Percentiles rank a stretch among this genome's conserved stretches.
Conservation (phyloP, 2,329 filamentous ascomycete genomes). For the Paecilomyces sp. region DNA sequence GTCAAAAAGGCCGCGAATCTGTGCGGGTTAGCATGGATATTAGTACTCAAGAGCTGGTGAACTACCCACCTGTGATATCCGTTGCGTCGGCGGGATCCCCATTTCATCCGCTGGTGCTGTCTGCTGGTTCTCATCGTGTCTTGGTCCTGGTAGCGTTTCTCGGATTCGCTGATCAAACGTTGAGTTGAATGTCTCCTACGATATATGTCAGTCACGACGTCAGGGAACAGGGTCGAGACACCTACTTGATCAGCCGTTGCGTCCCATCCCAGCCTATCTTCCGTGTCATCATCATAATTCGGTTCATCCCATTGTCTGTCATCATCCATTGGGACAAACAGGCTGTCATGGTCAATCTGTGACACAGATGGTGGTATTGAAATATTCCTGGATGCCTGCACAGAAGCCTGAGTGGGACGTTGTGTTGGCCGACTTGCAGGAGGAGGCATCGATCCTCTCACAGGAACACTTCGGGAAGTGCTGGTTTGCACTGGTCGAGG, state of each 20-base stretch:
- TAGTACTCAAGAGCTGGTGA: not conserved
- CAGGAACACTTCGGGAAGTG: slow-evolving; percentile 7
- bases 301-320: slow-evolving; percentile 55
- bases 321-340: slow-evolving; percentile 57
- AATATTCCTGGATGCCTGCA: slow-evolving; percentile 13
- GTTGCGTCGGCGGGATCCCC: slow-evolving; percentile 41
- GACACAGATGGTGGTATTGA: not conserved
- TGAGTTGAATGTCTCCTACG: slow-evolving; percentile 23
- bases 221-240: slow-evolving; percentile 2
- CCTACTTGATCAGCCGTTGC: slow-evolving; percentile 45
- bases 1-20: slow-evolving; percentile 38
- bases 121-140: slow-evolving; percentile 7
- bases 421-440: slow-evolving; percentile 23
- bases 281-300: slow-evolving; percentile 46
- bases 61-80: slow-evolving; percentile 39
- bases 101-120: slow-evolving; percentile 23
- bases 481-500: slow-evolving; percentile 21
- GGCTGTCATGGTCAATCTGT: slow-evolving; percentile 45
- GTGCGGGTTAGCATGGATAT: slow-evolving; percentile 16
- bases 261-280: slow-evolving; percentile 58
- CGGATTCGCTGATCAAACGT: slow-evolving; percentile 21
- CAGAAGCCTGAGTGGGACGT: slow-evolving; percentile 23
- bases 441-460: slow-evolving; percentile 21
- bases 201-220: not conserved
- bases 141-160: slow-evolving; percentile 23